phyloP scores from a whole-genome alignment of 345 rosid genomes.

The Orychophragmus violaceus region DNA sequence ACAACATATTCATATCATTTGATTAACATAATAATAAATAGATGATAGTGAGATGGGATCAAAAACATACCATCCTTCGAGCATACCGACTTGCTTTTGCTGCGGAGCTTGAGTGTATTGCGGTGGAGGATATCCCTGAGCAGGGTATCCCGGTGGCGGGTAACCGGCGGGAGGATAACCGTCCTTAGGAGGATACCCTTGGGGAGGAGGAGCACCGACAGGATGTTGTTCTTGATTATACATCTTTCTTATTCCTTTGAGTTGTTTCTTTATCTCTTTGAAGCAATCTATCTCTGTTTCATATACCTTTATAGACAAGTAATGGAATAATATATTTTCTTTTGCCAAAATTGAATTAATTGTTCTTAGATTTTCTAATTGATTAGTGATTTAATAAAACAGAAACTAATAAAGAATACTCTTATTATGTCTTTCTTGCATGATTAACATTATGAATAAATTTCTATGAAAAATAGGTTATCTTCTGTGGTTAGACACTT shows the following conservation, averaged over 20 bases:
- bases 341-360: background rate
- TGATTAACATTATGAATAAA: too few relatives aligned
- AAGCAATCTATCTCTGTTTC: conserved; percentile 18
- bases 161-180: conserved; percentile 54
- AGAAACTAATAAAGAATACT: background rate
- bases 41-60: background rate
- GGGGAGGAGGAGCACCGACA: conserved; percentile 63
- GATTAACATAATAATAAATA: background rate
- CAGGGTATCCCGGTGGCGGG: conserved; percentile 54
- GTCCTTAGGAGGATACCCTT: conserved; percentile 33
- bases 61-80: conserved; percentile 57
- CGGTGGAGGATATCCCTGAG: conserved; percentile 41
- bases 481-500: background rate
- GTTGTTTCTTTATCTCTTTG: background rate
- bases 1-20: background rate
- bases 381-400: background rate
- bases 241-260: conserved; percentile 25
- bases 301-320: conserved; percentile 20
- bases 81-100: conserved; percentile 38
- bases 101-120: conserved; percentile 42
- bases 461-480: too few relatives aligned
- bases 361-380: background rate
- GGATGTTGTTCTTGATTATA: conserved; percentile 54
- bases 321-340: background rate
- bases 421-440: too few relatives aligned